Evolutionary conservation across 108 stramenopile species (phyloP), one percentile per base, ranked within the genome.

Genomic region (Nitzschia sp.): DNA sequence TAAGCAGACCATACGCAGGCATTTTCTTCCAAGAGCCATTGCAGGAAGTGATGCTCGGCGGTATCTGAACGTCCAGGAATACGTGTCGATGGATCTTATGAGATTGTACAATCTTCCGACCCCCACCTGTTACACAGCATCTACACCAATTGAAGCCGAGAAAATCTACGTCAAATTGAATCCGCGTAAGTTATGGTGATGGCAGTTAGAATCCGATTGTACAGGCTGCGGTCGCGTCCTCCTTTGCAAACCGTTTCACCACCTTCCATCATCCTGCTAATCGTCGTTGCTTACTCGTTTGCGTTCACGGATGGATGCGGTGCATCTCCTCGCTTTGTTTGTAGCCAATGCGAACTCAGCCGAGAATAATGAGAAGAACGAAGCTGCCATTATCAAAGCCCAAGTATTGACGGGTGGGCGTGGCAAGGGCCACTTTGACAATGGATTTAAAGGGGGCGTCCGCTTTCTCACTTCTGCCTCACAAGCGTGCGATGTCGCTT

Each of bases 341-440:
- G n/a, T n/a, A n/a, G n/a, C n/a, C n/a, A n/a, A n/a, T n/a, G n/a
- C n/a, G n/a, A n/a, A n/a, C n/a, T 41, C 38, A 41, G 38, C 38
- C 6, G 13, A 13, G 9, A 41, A 41, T 41, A 41, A 41, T 41
- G 38, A 41, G 6, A 13, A 41, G 6, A 13, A 13, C 38, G 38
- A 41, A 41, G 38, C 38, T 9, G 38, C 38, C 38, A 41, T 96
- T 23, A 90, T 96, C 68, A 96, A 96, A 72, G 87, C 94, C 2
- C 88, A 92, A 79, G 86, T 96, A 22, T 88, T 94, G 1, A 80
- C 90, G 13, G 94, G 94, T 4, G 94, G 94, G 16, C 76, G 94
- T 5, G 94, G 94, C 6, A 77, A 89, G 13, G 92, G 94, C 11
- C 76, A 68, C 28, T 96, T 96, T 67, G 83, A 81, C 59, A 94